Base-by-base conservation (phyloP, 192 early-diverging fungal genomes). In the Spizellomyces sp. region DNA sequence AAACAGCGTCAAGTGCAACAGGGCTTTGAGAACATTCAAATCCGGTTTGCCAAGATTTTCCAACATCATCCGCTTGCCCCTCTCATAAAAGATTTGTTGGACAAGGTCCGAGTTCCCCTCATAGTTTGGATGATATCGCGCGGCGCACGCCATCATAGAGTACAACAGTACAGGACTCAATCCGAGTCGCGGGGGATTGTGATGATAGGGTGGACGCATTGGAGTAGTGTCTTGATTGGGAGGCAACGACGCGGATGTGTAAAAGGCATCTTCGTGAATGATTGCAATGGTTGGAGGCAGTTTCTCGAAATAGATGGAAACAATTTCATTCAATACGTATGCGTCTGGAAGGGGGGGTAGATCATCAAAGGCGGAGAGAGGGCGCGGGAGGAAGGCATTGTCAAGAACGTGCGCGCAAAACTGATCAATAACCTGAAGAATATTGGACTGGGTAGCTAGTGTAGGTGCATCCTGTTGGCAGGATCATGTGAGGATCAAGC, bases 111-210 rank as follows among this genome's bases (percentile, higher is more conserved):
- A 19, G 8, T 62, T 14, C 46, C 46, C 60, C 14, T 52, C 14
- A 44, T 55, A 75, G 1, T n/a, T 5, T 17, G 73, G 73, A 42
- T 75, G 73, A 45, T 65, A 67, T 2, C 73, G 73, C 1, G 73
- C 73, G 12, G 73, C 65, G 48, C 73, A 75, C 9, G 66, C 66
- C 36, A 75, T 43, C 73, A 75, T 75, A 52, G 64, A 45, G 48
- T 45, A 75, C 46, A 75, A 46, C n/a, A 75, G 19, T n/a, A 43
- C 73, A 27, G 73, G 62, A 52, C 44, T 61, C 10, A 75, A 42
- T 2, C 73, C 73, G 42, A 48, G 9, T 22, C 42, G 42, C n/a
- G 66, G 73, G 5, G 73, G 56, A 21, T 45, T 27, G 17, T 70
- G 58, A 41, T 44, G 46, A 21, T 36, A 67, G n/a, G 66, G 66